Evolutionary conservation across 805 yeast genomes (phyloP), one percentile per base, ranked within the genome.

Genomic region (Metschnikowia similis): DNA sequence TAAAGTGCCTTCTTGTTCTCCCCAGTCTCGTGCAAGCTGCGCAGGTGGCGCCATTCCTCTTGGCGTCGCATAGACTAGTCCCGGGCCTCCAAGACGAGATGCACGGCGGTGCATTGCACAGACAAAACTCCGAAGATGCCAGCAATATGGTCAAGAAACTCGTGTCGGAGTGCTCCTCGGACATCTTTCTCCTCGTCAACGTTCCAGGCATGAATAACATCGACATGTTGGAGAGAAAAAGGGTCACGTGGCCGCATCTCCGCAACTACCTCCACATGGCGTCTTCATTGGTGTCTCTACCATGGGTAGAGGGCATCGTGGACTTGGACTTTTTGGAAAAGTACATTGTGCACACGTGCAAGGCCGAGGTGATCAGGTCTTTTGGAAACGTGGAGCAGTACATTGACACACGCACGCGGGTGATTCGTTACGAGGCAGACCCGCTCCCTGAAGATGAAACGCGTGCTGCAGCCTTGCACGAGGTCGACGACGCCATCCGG

Each of bases 231-330:
- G 59, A 51, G 28, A 28, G 30, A 1, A 57, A 70, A 34, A 72
- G 72, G 52, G 70, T 65, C 13, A 56, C 61, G 32, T 82, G 84
- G 71, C 72, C 70, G 1, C 71, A 76, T 51, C 54, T 85, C 4
- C 71, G 84, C 50, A 72, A 76, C 38, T 78, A 80, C 58, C 60
- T 83, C 53, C 65, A 73, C 21, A 68, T 74, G 61, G 71, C 87
- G n/a, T 84, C 90, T 5, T 80, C 88, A 0, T 69, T 83, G 8
- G 70, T 83, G 4, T 78, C 82, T 1, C 68, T 85, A 48, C 87
- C 89, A 3, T 70, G 82, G 55, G 72, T 74, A 11, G 66, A 67
- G 27, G 69, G 69, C 3, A 47, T 62, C 1, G 21, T 75, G 9
- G 81, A 83, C 56, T 58, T 80, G 43, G 69, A 73, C 9, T 66